Conservation (phyloP, 2,329 filamentous ascomycete genomes). For the Leptosphaerulina australis region DNA sequence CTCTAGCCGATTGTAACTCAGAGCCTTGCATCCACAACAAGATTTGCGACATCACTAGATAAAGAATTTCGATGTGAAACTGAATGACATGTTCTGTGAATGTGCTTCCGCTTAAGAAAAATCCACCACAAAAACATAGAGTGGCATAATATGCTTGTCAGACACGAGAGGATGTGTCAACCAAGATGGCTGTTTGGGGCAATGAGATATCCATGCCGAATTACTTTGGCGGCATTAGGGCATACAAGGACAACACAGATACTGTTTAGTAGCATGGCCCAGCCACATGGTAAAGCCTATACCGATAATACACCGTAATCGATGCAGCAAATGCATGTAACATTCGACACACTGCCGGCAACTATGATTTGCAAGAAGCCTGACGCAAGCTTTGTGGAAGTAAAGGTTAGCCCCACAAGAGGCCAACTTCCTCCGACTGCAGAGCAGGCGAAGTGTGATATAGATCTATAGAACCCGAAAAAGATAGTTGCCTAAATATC, state of each 20-base stretch:
- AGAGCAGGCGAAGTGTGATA: not conserved
- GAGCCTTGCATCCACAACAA: not conserved
- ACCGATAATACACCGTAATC: not conserved
- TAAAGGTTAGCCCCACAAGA: not conserved
- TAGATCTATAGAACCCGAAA: not conserved
- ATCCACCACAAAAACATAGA: constrained; percentile 32
- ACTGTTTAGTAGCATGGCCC: not conserved
- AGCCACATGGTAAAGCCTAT: too few species aligned
- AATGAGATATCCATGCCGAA: not conserved
- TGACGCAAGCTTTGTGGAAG: not conserved
- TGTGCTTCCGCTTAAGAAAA: constrained; percentile 21
- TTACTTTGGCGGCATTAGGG: not conserved
- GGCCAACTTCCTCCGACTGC: not conserved
- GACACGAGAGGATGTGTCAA: constrained; percentile 16
- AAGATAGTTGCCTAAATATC: not conserved
- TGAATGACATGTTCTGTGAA: constrained; percentile 15
- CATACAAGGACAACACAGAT: not conserved
- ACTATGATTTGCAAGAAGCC: constrained; percentile 3
- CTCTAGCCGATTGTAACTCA: not conserved
- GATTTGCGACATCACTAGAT: not conserved
- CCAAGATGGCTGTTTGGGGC: constrained; percentile 21
- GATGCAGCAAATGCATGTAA: not conserved
- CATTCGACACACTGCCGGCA: not conserved
- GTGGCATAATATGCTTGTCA: constrained; percentile 24
- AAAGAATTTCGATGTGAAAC: not conserved